Evolutionary conservation across 2,329 filamentous ascomycete species (phyloP).

Genomic region (Cladosporium phlei): DNA sequence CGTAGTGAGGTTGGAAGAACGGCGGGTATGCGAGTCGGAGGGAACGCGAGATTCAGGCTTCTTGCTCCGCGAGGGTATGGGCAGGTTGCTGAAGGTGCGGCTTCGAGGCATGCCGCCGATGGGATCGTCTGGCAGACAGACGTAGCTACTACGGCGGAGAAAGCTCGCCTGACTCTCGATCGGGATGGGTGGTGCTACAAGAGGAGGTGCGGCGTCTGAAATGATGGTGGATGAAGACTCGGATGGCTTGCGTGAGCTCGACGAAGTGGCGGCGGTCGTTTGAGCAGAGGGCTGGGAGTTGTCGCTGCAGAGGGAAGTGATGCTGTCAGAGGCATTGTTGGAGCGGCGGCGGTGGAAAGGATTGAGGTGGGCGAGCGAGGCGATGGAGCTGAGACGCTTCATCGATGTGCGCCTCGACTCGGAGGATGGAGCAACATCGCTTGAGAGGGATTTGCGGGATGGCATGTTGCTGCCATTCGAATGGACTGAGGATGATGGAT

Average conservation of each 20-base stretch:
- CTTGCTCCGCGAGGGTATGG: conserved; percentile 24
- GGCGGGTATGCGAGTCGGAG: conserved; percentile 14
- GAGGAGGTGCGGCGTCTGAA: not conserved
- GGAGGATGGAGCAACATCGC: conserved; percentile 14
- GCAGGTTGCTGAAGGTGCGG: conserved; percentile 34
- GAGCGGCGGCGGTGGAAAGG: conserved; percentile 31
- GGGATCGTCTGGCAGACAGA: conserved; percentile 30
- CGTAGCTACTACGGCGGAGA: conserved; percentile 28
- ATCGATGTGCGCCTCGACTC: conserved; percentile 11
- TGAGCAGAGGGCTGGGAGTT: conserved; percentile 14
- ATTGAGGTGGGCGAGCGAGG: conserved; percentile 31
- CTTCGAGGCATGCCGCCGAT: conserved; percentile 32
- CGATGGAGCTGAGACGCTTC: conserved; percentile 31
- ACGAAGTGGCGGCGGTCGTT: conserved; percentile 11
- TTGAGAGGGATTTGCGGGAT: conserved; percentile 21
- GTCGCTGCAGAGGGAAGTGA: conserved; percentile 23
- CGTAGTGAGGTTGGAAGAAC: conserved; percentile 15
- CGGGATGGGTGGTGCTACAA: conserved; percentile 12
- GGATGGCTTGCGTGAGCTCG: conserved; percentile 9
- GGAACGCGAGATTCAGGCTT: conserved; percentile 26
- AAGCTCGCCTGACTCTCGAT: conserved; percentile 14
- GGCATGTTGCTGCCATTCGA: conserved; percentile 19
- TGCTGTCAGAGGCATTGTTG: conserved; percentile 25
- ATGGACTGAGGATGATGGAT: not conserved
- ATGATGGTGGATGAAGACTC: conserved; percentile 2